These are phyloP conservation scores for Aspergillus fumigatiaffinis DNA, from an alignment of 2,329 filamentous ascomycete genomes.

Conservation along the genomic window DNA sequence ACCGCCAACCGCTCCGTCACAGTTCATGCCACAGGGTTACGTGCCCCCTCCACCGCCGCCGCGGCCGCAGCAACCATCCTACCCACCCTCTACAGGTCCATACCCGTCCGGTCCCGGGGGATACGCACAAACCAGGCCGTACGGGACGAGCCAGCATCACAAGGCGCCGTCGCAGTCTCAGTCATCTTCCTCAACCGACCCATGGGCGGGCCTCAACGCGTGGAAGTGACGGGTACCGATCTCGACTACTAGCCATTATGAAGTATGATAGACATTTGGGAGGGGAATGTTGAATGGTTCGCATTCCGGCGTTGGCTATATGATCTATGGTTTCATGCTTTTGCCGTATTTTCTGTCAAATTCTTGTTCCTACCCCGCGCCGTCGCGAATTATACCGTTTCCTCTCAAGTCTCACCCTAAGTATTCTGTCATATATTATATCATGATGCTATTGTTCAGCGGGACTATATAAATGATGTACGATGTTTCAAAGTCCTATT, in stretches of 20 bases:
- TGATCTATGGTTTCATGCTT: not conserved
- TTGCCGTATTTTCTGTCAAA: not conserved
- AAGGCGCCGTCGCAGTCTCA: conserved; percentile 36
- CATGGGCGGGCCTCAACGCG: conserved; percentile 66
- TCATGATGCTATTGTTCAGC: not conserved
- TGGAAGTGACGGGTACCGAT: conserved; percentile 54
- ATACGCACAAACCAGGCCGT: conserved; percentile 50
- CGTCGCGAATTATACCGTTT: no score
- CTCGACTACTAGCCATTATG: conserved; percentile 6
- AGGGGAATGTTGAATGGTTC: conserved; percentile 1
- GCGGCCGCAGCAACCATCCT: conserved; percentile 52
- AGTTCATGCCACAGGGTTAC: conserved; percentile 59
- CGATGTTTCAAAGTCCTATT: not conserved
- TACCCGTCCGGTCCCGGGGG: conserved; percentile 53
- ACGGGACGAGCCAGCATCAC: conserved; percentile 35
- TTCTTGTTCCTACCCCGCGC: not conserved
- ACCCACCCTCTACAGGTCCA: conserved; percentile 46
- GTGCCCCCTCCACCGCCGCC: conserved; percentile 65
- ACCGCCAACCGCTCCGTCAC: conserved; percentile 36
- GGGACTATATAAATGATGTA: not conserved
- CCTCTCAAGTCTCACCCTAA: not conserved
- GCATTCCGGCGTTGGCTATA: conserved; percentile 18
- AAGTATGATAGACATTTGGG: conserved; percentile 21
- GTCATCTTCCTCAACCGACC: conserved; percentile 47
- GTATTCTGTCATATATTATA: no score